phyloP scores from a whole-genome alignment of 345 rosid genomes.

The Rhodomyrtus tomentosa region DNA sequence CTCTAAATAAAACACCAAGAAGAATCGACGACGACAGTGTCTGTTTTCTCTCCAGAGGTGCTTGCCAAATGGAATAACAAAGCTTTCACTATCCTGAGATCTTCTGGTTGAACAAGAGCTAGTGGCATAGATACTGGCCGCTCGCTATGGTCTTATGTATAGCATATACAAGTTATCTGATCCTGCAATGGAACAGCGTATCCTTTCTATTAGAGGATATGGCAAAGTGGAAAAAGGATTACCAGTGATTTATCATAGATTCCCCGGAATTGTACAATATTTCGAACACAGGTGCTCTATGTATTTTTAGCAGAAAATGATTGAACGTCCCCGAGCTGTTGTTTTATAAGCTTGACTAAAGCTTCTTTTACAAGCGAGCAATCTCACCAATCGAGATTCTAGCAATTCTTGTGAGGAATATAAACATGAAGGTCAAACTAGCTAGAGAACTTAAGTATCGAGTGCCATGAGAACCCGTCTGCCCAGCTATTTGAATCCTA shows the following conservation, averaged over 20 bases:
- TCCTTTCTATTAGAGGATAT: background rate
- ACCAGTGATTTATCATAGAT: background rate
- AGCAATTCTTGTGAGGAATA: background rate
- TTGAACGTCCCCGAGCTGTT: background rate
- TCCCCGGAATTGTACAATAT: background rate
- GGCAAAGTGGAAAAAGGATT: background rate
- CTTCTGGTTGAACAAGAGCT: background rate
- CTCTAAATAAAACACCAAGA: background rate
- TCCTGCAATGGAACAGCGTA: background rate
- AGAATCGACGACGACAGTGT: background rate
- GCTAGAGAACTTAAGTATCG: background rate
- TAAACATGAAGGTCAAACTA: background rate
- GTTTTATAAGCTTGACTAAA: background rate
- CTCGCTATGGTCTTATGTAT: background rate
- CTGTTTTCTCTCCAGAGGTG: background rate
- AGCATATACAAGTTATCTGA: background rate
- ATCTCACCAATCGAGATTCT: background rate
- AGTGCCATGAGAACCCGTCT: background rate
- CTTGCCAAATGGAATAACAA: background rate
- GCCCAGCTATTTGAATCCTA: background rate
- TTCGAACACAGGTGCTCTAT: background rate
- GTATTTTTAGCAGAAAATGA: background rate
- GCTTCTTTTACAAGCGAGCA: background rate
- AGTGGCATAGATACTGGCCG: background rate
- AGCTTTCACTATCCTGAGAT: background rate